These are phyloP conservation scores for Hevea brasiliensis DNA, from an alignment of 345 rosid species.

Conservation along the genomic window DNA sequence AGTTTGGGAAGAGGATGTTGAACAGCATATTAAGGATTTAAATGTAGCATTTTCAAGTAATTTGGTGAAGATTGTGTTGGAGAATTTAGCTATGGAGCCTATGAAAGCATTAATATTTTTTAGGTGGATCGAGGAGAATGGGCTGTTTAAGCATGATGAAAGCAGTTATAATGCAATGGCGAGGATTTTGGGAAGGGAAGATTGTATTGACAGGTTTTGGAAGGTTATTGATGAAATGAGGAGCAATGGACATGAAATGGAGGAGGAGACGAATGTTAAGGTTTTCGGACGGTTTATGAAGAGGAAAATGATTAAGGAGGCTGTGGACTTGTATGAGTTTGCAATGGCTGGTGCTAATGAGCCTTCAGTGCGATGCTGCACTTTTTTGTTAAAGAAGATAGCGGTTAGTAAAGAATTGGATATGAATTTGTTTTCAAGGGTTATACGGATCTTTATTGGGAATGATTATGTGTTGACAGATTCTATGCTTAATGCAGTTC, in stretches of 20 bases:
- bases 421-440: constrained; percentile 62
- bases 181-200: constrained; percentile 71
- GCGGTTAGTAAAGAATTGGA: constrained; percentile 57
- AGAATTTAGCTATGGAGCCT: constrained; percentile 65
- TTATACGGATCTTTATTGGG: constrained; percentile 48
- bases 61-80: constrained; percentile 63
- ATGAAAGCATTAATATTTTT: constrained; percentile 72
- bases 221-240: constrained; percentile 71
- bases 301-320: constrained; percentile 67
- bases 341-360: constrained; percentile 62
- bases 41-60: constrained; percentile 49
- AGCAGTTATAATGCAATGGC: constrained; percentile 71
- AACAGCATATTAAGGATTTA: constrained; percentile 46
- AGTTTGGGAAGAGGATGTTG: constrained; percentile 73
- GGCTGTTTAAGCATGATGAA: constrained; percentile 53
- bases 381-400: constrained; percentile 66
- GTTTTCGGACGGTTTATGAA: constrained; percentile 57
- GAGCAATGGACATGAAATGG: constrained; percentile 60
- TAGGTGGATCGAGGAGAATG: constrained; percentile 78
- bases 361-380: constrained; percentile 52
- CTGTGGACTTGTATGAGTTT: constrained; percentile 70
- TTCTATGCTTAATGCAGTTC: constrained; percentile 55
- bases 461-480: constrained; percentile 62
- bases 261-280: constrained; percentile 52
- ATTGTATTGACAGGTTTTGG: constrained; percentile 75